Conservation (phyloP, 202 grass and related monocot species). For the Panicum hallii region DNA sequence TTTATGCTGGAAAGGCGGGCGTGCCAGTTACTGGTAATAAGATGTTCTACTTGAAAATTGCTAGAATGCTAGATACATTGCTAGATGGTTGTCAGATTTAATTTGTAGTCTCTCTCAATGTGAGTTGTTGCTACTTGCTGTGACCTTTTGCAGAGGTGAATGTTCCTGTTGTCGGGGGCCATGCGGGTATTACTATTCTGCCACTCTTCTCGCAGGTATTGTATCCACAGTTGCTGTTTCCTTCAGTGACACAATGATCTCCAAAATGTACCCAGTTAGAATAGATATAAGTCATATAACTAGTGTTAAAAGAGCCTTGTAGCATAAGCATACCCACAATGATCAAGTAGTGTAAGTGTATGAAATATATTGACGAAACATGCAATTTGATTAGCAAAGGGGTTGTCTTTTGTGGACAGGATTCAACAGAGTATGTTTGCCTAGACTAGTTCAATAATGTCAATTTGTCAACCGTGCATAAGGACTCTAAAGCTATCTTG, state of each 20-base stretch:
- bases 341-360: background rate
- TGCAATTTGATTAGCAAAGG: background rate
- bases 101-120: background rate
- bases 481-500: background rate
- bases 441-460: background rate
- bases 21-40: conserved; percentile 76
- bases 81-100: conserved; percentile 4
- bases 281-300: background rate
- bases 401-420: background rate
- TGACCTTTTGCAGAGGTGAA: conserved; percentile 64
- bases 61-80: background rate
- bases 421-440: background rate
- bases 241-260: conserved; percentile 8
- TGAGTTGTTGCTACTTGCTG: conserved; percentile 23
- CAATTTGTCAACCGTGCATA: background rate
- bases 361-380: background rate
- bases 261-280: background rate
- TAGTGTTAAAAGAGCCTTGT: background rate
- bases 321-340: background rate
- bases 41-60: background rate
- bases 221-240: background rate
- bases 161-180: conserved; percentile 89
- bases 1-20: conserved; percentile 81
- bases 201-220: conserved; percentile 89
- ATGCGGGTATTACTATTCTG: conserved; percentile 90